Base-by-base conservation (phyloP, 345 rosid genomes). In the Eucalyptus lansdowneana region DNA sequence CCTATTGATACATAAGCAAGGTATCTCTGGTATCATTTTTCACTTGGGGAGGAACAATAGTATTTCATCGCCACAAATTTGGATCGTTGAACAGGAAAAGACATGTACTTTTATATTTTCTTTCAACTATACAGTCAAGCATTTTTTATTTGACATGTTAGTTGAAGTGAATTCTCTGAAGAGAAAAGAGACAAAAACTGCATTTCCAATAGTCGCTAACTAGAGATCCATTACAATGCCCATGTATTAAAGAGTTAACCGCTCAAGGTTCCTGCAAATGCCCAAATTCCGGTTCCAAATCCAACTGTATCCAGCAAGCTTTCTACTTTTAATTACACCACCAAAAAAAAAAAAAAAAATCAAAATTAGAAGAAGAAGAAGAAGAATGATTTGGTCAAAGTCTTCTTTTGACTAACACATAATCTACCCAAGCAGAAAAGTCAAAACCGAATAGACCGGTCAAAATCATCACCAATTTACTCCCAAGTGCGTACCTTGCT, bases 401-500 rank as follows among this genome's bases (percentile, higher is more conserved):
- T 72, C 45, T 72, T 40, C 83, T 72, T 72, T 72, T 37, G 83
- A 72, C 45, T 6, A 19, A 72, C 14, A 37, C 24, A 11, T 72
- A 37, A 72, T 37, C 27, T 72, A 19, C 83, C 83, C 1, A 72
- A 37, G 27, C 50, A 49, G 62, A 54, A n/a, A 47, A 62, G 50
- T 50, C 56, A 69, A 88, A 80, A 88, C 53, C 29, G 11, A 40
- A 25, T 17, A 72, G 45, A 72, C 83, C 27, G 15, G 45, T 45
- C 14, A 72, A 72, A 72, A 72, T 72, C 45, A 72, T 72, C 83
- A 72, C 42, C 44, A 11, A 37, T 19, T 21, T 19, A 86, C 47
- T 50, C n/a, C 49, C 42, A 37, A 27, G 76, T 42, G 40, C 91
- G 60, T 91, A 98, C 99, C 97, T 94, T 97, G 99, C 86, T 94